phyloP scores from a whole-genome alignment of 2,329 filamentous ascomycete genomes.

The Purpureocillium takamizusanense region DNA sequence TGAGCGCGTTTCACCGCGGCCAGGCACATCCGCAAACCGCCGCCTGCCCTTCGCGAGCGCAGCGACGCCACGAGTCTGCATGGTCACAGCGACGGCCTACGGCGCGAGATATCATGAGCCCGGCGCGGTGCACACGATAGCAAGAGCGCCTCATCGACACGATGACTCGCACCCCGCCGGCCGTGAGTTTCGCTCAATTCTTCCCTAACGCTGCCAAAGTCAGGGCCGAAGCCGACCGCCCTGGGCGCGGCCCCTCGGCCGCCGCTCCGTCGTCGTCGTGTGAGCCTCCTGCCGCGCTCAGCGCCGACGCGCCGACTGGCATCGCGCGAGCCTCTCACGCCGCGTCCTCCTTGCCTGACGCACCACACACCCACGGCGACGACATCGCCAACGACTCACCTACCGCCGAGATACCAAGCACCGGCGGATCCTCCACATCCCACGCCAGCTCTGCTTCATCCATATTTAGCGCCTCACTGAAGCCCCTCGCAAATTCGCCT shows the following conservation, averaged over 20 bases:
- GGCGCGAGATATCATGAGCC: slow-evolving; percentile 46
- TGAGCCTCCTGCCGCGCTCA: slow-evolving; percentile 13
- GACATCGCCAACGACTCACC: slow-evolving; percentile 52
- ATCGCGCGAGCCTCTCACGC: slow-evolving; percentile 11
- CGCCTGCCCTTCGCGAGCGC: not conserved
- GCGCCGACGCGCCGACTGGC: slow-evolving; percentile 15
- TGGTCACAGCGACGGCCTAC: slow-evolving; percentile 11
- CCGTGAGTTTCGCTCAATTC: slow-evolving; percentile 77
- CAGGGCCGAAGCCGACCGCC: slow-evolving; percentile 34
- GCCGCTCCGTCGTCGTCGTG: slow-evolving; percentile 12
- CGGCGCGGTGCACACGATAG: slow-evolving; percentile 43
- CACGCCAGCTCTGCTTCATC: slow-evolving; percentile 63
- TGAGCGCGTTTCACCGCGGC: slow-evolving; percentile 12
- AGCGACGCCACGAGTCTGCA: slow-evolving; percentile 9
- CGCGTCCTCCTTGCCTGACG: slow-evolving; percentile 14
- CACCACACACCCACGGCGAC: slow-evolving; percentile 28
- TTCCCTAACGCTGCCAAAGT: slow-evolving; percentile 69
- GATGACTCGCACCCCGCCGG: slow-evolving; percentile 70
- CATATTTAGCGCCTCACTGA: slow-evolving; percentile 49
- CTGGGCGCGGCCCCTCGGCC: slow-evolving; percentile 14
- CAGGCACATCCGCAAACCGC: slow-evolving; percentile 4
- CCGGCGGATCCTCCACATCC: slow-evolving; percentile 64
- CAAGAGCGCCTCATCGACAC: slow-evolving; percentile 39
- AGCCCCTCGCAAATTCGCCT: slow-evolving; percentile 29
- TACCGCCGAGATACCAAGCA: slow-evolving; percentile 59